Base-by-base conservation (phyloP, 345 rosid genomes). In the Linum trigynum region DNA sequence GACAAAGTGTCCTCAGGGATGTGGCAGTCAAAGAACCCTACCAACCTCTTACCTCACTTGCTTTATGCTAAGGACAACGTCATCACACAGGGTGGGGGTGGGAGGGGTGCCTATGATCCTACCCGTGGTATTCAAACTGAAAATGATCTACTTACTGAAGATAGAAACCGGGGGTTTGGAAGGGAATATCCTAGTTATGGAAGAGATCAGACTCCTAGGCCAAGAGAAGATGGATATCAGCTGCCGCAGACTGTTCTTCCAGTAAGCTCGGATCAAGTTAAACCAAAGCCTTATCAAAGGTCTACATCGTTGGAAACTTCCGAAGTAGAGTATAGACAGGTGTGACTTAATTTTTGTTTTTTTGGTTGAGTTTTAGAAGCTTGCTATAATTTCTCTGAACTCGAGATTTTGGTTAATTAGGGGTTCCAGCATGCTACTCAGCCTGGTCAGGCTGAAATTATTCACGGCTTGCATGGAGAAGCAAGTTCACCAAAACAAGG, bases 11-110 rank as follows among this genome's bases (percentile, higher is more conserved):
- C 67, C 45, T 72, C 63, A 4, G 67, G 76, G 66, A 51, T 61
- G 50, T 72, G 80, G 74, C 74, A 66, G 23, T 72, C 63, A 35
- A 76, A 69, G 57, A 69, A 55, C n/a, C 64, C 71, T 63, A 38
- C 55, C 71, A 61, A 48, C n/a, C 59, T 71, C 50, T 42, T 65
- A 10, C 71, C 73, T 3, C 71, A 65, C 40, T n/a, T 67, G 40
- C 38, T 59, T 2, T 11, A 69, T 62, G 58, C 63, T 5, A 63
- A 69, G 41, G 59, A 62, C 15, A 70, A 63, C 35, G 23, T 55
- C 42, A 55, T 43, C 2, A 51, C 32, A 68, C 59, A 40, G 62
- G 17, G 17, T 40, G 59, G 53, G 16, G 62, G 58, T 35, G 68
- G 72, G 62, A 72, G 59, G 55, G 38, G 16, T 36, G 50, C 23